phyloP scores from a whole-genome alignment of 495 filamentous ascomycete species.

The Aspergillus cristatus region DNA sequence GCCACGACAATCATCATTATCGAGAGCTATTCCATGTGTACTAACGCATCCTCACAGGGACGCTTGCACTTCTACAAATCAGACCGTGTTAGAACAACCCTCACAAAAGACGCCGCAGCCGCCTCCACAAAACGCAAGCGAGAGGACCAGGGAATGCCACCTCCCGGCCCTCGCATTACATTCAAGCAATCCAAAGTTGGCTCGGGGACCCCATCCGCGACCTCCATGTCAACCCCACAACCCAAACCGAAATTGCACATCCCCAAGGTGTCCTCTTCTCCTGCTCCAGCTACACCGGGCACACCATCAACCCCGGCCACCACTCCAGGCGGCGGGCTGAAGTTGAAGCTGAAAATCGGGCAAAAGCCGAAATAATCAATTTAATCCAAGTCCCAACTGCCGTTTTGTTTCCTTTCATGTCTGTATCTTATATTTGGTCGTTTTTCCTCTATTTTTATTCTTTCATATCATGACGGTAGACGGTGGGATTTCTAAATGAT shows the following conservation, averaged over 20 bases:
- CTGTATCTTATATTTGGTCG: conserved; percentile 11
- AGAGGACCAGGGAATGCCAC: conserved; percentile 30
- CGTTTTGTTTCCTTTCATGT: conserved; percentile 7
- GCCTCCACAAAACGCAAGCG: conserved; percentile 32
- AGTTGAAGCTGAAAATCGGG: conserved; percentile 37
- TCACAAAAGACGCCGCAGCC: conserved; percentile 23
- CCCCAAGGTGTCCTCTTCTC: conserved; percentile 21
- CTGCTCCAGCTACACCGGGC: conserved; percentile 14
- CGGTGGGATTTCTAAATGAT: conserved; percentile 6
- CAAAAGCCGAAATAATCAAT: conserved; percentile 26
- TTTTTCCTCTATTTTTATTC: no score
- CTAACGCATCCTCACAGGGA: conserved; percentile 16
- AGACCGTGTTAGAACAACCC: conserved; percentile 19
- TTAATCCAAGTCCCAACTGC: no score
- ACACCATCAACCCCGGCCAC: conserved; percentile 24
- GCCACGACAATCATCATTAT: conserved; percentile 1
- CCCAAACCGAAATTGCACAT: conserved; percentile 27
- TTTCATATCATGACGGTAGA: conserved; percentile 6
- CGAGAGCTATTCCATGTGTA: background rate
- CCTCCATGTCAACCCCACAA: conserved; percentile 6
- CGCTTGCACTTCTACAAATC: conserved; percentile 33
- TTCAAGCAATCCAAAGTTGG: conserved; percentile 36
- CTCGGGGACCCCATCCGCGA: conserved; percentile 15
- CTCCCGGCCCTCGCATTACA: conserved; percentile 33
- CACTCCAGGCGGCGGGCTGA: conserved; percentile 23